phyloP scores from a whole-genome alignment of 768 basidiomycete species.

The Punctularia strigosozonata region DNA sequence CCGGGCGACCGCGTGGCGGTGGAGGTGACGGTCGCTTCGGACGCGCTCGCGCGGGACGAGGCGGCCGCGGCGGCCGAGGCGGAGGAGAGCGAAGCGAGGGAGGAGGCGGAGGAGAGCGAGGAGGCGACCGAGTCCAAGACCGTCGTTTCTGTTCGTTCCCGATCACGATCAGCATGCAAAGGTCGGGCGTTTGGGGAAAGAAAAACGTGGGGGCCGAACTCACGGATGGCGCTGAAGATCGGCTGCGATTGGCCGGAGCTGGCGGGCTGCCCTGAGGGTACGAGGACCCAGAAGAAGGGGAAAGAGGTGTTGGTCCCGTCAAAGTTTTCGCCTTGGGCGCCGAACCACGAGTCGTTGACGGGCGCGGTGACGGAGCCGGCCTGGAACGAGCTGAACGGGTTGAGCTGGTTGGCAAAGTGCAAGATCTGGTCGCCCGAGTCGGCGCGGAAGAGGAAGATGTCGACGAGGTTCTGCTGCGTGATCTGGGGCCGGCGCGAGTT shows the following conservation, averaged over 20 bases:
- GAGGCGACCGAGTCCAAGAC: conserved; percentile 54
- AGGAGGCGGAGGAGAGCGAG: conserved; percentile 38
- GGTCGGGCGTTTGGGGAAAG: conserved; percentile 1
- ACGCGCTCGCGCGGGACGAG: conserved; percentile 13
- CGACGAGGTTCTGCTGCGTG: conserved; percentile 48
- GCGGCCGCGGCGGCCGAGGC: conserved; percentile 25
- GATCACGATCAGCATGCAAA: conserved; percentile 7
- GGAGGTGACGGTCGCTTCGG: conserved; percentile 16
- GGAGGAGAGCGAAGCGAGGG: conserved; percentile 21
- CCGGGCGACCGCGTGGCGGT: conserved; percentile 7
- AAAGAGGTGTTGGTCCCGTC: conserved; percentile 42
- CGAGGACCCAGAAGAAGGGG: conserved; percentile 72
- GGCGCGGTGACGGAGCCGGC: conserved; percentile 41
- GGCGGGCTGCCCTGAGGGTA: conserved; percentile 38
- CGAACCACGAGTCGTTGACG: conserved; percentile 74
- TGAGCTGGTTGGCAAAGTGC: conserved; percentile 26
- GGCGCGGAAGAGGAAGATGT: conserved; percentile 70
- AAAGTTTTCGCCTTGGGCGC: conserved; percentile 32
- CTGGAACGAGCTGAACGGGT: conserved; percentile 39
- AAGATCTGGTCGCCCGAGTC: conserved; percentile 45
- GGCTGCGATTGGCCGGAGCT: conserved; percentile 51
- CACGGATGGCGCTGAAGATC: conserved; percentile 73
- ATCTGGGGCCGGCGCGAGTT: conserved; percentile 62
- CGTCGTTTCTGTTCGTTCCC: conserved; percentile 75
- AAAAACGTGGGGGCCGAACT: conserved; percentile 25